phyloP scores from a whole-genome alignment of 2,329 filamentous ascomycete species.

The Dothidotthia symphoricarpi region DNA sequence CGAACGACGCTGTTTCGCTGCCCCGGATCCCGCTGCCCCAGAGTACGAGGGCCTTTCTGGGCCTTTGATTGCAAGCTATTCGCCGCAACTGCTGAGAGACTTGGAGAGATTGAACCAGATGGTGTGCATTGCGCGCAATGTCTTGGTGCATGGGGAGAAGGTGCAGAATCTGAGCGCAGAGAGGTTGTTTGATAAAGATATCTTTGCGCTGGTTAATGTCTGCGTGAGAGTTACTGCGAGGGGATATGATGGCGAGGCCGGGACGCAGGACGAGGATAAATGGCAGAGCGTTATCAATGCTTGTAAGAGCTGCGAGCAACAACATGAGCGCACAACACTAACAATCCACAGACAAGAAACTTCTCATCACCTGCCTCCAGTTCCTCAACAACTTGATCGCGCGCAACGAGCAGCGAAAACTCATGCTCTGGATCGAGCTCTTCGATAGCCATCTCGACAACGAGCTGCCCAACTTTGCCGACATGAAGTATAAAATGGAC shows the following conservation, averaged over 20 bases:
- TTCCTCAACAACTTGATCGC: slow-evolving; percentile 66
- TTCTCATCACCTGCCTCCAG: slow-evolving; percentile 65
- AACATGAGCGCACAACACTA: slow-evolving; percentile 1
- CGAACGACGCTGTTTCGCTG: slow-evolving; percentile 61
- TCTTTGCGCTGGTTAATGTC: slow-evolving; percentile 61
- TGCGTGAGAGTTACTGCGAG: slow-evolving; percentile 64
- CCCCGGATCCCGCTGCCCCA: slow-evolving; percentile 56
- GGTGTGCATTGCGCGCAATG: slow-evolving; percentile 61
- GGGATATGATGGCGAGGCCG: slow-evolving; percentile 64
- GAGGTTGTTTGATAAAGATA: slow-evolving; percentile 59
- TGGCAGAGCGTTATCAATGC: slow-evolving; percentile 66
- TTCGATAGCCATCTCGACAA: slow-evolving; percentile 57
- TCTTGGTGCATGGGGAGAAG: slow-evolving; percentile 59
- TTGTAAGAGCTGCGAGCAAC: slow-evolving; percentile 31
- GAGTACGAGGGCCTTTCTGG: slow-evolving; percentile 60
- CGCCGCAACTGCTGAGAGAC: slow-evolving; percentile 59
- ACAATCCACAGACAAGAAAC: slow-evolving; percentile 53
- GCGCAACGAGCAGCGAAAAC: slow-evolving; percentile 63
- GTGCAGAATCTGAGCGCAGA: slow-evolving; percentile 64
- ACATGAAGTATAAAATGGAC: slow-evolving; percentile 40
- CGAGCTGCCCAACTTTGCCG: slow-evolving; percentile 38
- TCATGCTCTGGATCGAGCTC: slow-evolving; percentile 64
- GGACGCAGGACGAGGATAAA: slow-evolving; percentile 61
- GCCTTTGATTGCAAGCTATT: slow-evolving; percentile 60
- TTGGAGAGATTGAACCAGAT: slow-evolving; percentile 63